These are phyloP conservation scores for Udeniomyces megalosporus DNA, from an alignment of 768 basidiomycete genomes.

Conservation along the genomic window DNA sequence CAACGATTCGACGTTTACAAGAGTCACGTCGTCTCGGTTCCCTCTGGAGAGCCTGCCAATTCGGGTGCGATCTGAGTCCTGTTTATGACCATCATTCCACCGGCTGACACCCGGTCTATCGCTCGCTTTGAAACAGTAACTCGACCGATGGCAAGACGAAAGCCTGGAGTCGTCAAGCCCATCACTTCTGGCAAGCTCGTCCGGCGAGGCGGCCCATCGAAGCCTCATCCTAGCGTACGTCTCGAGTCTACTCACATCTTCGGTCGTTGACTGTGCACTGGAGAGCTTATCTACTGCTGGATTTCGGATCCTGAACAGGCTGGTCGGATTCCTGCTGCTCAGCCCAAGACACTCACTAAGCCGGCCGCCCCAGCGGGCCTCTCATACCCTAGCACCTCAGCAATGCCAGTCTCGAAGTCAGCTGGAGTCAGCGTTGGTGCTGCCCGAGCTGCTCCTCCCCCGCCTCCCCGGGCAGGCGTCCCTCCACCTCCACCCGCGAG, in stretches of 20 bases:
- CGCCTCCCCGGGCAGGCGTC: slow-evolving; percentile 34
- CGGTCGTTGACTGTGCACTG: slow-evolving; percentile 4
- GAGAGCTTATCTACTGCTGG: slow-evolving; percentile 12
- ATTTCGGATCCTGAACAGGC: slow-evolving; percentile 16
- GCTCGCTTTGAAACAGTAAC: slow-evolving; percentile 34
- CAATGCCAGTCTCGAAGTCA: slow-evolving; percentile 19
- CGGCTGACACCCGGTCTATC: neutral
- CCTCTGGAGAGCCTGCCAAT: slow-evolving; percentile 66
- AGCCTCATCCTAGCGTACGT: slow-evolving; percentile 9
- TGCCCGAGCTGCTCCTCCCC: slow-evolving; percentile 29
- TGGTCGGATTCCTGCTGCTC: slow-evolving; percentile 8
- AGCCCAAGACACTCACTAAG: slow-evolving; percentile 13
- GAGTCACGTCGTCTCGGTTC: slow-evolving; percentile 74
- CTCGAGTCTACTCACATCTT: neutral
- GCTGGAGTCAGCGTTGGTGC: slow-evolving; percentile 35
- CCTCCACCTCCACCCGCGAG: slow-evolving; percentile 42
- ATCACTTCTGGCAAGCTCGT: slow-evolving; percentile 72
- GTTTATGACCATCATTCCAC: neutral
- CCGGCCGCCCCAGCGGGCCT: neutral
- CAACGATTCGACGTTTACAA: slow-evolving; percentile 71
- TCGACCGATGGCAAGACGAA: slow-evolving; percentile 67
- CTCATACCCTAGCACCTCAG: slow-evolving; percentile 5
- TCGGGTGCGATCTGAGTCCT: slow-evolving; percentile 34
- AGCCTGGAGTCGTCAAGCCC: slow-evolving; percentile 68
- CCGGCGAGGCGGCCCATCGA: slow-evolving; percentile 55